These are phyloP conservation scores for Venturia effusa DNA, from an alignment of 2,329 filamentous ascomycete genomes.

Conservation along the genomic window DNA sequence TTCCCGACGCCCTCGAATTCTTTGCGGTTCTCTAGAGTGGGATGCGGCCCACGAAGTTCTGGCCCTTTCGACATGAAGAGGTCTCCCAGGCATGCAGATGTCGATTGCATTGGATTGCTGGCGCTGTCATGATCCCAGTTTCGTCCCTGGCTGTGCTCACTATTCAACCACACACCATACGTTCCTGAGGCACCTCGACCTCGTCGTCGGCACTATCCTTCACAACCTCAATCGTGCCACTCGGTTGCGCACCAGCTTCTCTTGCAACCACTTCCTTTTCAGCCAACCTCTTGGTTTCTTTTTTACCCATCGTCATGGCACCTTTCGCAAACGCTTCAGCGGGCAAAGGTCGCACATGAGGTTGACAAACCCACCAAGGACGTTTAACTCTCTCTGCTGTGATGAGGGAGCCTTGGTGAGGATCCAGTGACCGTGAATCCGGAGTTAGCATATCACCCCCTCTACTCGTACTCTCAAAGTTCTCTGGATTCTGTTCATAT, in stretches of 20 bases:
- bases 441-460: constrained; percentile 17
- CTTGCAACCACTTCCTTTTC: constrained; percentile 12
- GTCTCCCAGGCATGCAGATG: no score
- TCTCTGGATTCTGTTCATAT: constrained; percentile 35
- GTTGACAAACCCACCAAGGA: constrained; percentile 85
- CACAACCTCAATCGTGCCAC: constrained; percentile 14
- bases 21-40: no score
- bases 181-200: constrained; percentile 33
- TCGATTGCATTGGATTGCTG: no score
- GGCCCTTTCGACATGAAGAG: no score
- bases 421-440: constrained; percentile 17
- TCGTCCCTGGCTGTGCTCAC: not conserved
- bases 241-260: not conserved
- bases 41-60: no score
- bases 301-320: constrained; percentile 63
- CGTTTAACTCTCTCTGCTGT: constrained; percentile 62
- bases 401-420: constrained; percentile 49
- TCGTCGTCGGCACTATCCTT: constrained; percentile 11
- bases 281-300: constrained; percentile 27
- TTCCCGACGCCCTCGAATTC: no score
- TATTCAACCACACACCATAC: constrained; percentile 32
- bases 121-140: not conserved
- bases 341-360: constrained; percentile 75
- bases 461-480: not conserved
- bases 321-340: constrained; percentile 80